Percentiles rank a stretch among this genome's conserved stretches.
Conservation (phyloP, 805 yeast species). For the Wickerhamomyces silvicola region DNA sequence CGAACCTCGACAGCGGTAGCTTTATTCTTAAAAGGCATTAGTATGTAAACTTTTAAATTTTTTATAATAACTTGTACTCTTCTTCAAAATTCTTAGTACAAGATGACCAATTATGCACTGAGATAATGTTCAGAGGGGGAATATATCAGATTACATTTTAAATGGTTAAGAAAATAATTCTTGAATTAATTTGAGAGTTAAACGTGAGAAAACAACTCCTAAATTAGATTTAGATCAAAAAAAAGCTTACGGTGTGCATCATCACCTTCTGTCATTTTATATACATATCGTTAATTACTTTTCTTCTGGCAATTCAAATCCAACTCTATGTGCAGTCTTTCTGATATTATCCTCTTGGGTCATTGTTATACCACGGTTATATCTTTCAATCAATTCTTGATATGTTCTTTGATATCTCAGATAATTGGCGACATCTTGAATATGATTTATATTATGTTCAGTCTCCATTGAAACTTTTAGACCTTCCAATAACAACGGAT, state of each 20-base stretch:
- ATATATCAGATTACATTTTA: no score
- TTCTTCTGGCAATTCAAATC: conserved; percentile 57
- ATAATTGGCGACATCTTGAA: conserved; percentile 55
- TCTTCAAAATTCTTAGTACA: no score
- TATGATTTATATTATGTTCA: conserved; percentile 29
- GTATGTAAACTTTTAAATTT: not conserved
- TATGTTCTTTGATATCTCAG: conserved; percentile 70
- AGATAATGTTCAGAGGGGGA: no score
- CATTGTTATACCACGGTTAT: conserved; percentile 78
- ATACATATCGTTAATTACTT: not conserved
- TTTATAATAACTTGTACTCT: not conserved
- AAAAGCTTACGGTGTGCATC: no score
- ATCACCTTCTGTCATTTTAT: not conserved
- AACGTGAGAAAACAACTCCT: no score
- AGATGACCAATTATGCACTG: no score
- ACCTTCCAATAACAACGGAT: conserved; percentile 7
- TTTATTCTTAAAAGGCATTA: not conserved
- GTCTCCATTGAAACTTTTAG: conserved; percentile 11
- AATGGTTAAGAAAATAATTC: no score
- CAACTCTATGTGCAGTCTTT: conserved; percentile 84
- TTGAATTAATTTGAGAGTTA: no score
- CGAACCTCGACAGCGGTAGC: not conserved
- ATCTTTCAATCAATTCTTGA: conserved; percentile 72
- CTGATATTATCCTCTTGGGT: conserved; percentile 72
- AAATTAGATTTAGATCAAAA: no score